Evolutionary conservation across 139 green algal genomes (phyloP), one percentile per base, ranked within the genome.

Genomic region (Tetraselmis striata): DNA sequence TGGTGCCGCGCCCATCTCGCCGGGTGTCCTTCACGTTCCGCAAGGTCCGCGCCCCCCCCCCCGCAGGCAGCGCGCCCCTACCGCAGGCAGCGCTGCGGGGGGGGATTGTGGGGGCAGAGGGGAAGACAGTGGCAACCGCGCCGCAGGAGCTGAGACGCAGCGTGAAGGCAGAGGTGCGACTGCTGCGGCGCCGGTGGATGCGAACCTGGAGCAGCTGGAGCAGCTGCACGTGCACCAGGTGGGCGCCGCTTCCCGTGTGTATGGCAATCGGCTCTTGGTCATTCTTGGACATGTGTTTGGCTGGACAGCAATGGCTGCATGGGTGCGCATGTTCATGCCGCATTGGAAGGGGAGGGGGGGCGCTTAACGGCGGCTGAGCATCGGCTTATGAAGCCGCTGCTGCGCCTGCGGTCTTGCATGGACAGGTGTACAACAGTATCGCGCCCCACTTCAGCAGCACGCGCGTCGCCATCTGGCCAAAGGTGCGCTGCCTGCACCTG

Each of bases 381-480:
- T 67, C 18, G 45, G 18, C 18, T 5, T 67, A 67, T 18, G 45
- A 5, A 67, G 45, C 45, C 18, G 11, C 18, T 67, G 18, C 18
- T 67, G 18, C 5, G 45, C 18, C 11, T 67, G 5, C 45, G 45
- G 45, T 67, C 5, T 67, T 67, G 45, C 45, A 25, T 67, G 45
- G 45, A 67, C 45, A 67, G 45, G 45, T 67, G 45, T 99, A 99
- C 83, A 90, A 99, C 80, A 92, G 91, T 5, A 98, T 99, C 58
- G 97, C 97, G 1, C 84, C 89, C 2, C 97, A 99, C 90, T 99
- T 99, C 89, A 94, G 90, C 76, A 84, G 94, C 22, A 99, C 97
- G 23, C 80, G 89, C 23, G 90, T 90, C 78, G 28, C 76, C 45
- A 67, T 67, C 18, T 67, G 45, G 45, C 45, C 45, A 67, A 67